Percentiles rank a stretch among this genome's conserved stretches.
phyloP scores from a whole-genome alignment of 208 protist species.

The Borovskyia barvae region DNA sequence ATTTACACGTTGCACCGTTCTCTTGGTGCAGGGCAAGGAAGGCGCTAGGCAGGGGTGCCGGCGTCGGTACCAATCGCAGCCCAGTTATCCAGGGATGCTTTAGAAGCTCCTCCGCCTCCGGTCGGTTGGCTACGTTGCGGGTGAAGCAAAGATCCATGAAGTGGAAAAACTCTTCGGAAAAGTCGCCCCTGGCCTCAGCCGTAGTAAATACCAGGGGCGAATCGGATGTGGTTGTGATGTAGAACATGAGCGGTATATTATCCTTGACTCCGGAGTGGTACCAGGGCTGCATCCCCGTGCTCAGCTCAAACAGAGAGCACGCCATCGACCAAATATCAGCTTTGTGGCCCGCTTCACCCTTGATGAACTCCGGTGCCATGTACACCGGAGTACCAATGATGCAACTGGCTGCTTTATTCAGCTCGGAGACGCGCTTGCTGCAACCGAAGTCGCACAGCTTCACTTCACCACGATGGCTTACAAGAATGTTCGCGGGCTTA shows the following conservation, averaged over 20 bases:
- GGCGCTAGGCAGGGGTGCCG: conserved; percentile 7
- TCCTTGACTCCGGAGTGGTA: conserved; percentile 79
- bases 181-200: conserved; percentile 44
- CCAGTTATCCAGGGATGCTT: conserved; percentile 83
- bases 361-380: conserved; percentile 91
- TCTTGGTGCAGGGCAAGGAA: conserved; percentile 26
- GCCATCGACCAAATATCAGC: conserved; percentile 90
- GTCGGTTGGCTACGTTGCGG: conserved; percentile 59
- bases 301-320: conserved; percentile 88
- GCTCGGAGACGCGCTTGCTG: conserved; percentile 85
- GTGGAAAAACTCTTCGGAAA: conserved; percentile 75
- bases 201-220: conserved; percentile 65
- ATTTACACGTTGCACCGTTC: conserved; percentile 1
- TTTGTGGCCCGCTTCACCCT: conserved; percentile 74
- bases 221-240: conserved; percentile 83
- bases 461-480: conserved; percentile 78
- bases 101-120: conserved; percentile 73
- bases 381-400: conserved; percentile 91
- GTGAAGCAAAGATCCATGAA: conserved; percentile 88
- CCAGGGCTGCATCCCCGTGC: conserved; percentile 79
- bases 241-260: conserved; percentile 87
- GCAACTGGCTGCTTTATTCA: conserved; percentile 76
- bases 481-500: conserved; percentile 91
- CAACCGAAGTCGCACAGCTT: conserved; percentile 93
- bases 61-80: conserved; percentile 9